Evolutionary conservation across 345 rosid species (phyloP).

Genomic region (Litchi chinensis): DNA sequence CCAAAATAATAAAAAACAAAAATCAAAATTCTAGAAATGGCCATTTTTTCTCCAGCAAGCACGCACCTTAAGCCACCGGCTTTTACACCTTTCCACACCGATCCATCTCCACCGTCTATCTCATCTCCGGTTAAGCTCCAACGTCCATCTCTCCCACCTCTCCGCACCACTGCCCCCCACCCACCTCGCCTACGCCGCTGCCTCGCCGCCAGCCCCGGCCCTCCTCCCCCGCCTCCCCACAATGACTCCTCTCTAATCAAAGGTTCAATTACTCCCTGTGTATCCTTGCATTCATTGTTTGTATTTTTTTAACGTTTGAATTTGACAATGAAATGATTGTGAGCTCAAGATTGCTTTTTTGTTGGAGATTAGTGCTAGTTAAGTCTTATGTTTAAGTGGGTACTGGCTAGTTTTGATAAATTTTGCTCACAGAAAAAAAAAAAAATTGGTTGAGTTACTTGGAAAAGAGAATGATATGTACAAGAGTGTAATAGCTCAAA

Average conservation of each 20-base stretch:
- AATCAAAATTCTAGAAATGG: slow-evolving; percentile 18
- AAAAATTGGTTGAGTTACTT: not conserved
- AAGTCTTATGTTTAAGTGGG: too few species aligned
- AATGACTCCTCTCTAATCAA: slow-evolving; percentile 29
- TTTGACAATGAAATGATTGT: not conserved
- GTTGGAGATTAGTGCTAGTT: not conserved
- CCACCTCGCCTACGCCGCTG: slow-evolving; percentile 24
- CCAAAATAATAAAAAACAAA: not conserved
- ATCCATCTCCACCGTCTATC: slow-evolving; percentile 15
- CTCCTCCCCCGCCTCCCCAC: slow-evolving; percentile 48
- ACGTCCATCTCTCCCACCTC: slow-evolving; percentile 28
- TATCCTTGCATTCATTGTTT: too few species aligned
- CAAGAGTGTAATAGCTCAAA: not conserved
- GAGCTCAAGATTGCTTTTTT: too few species aligned
- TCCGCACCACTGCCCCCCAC: not conserved
- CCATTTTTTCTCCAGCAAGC: slow-evolving; percentile 22
- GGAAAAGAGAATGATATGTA: not conserved
- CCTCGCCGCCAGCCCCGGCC: slow-evolving; percentile 35
- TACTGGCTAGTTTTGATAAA: not conserved
- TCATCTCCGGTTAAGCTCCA: slow-evolving; percentile 16
- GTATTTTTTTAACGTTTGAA: not conserved
- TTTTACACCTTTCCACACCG: not conserved
- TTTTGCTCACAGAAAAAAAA: too few species aligned
- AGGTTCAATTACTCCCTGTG: slow-evolving; percentile 35
- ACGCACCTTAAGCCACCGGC: not conserved